Percentiles rank a stretch among this genome's conserved stretches.
Conservation (phyloP, 306 rosid species). For the Medicago lupulina region DNA sequence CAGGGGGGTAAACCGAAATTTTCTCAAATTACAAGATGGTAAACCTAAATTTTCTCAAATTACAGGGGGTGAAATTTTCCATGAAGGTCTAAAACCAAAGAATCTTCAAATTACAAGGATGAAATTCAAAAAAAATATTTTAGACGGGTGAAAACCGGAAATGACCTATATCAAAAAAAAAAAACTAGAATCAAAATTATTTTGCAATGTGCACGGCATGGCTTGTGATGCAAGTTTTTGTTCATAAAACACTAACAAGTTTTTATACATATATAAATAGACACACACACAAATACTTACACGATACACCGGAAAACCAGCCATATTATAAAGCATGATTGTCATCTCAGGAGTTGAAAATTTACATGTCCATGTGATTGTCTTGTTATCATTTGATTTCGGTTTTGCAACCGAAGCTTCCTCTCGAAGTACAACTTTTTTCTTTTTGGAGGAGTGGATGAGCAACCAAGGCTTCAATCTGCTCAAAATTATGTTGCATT, state of each 20-base stretch:
- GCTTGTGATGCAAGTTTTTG: constrained; percentile 13
- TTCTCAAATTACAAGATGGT: too few species aligned
- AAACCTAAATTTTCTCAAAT: too few species aligned
- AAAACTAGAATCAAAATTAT: not conserved
- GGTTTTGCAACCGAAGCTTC: constrained; percentile 64
- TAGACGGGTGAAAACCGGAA: too few species aligned
- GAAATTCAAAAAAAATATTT: too few species aligned
- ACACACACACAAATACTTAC: constrained; percentile 56
- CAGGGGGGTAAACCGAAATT: too few species aligned
- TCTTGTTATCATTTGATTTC: constrained; percentile 57
- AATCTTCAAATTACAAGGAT: too few species aligned
- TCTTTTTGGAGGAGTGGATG: constrained; percentile 67
- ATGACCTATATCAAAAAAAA: too few species aligned
- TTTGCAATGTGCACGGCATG: not conserved
- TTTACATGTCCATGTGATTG: constrained; percentile 82
- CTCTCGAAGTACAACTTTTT: constrained; percentile 76
- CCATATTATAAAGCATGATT: constrained; percentile 61
- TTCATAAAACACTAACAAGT: constrained; percentile 34
- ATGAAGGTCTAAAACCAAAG: too few species aligned
- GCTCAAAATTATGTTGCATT: constrained; percentile 73
- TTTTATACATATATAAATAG: not conserved
- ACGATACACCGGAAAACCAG: constrained; percentile 69
- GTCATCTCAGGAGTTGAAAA: constrained; percentile 82
- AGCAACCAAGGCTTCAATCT: constrained; percentile 80
- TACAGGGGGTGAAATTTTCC: too few species aligned